These are phyloP conservation scores for Magnaporthales sp. DNA, from an alignment of 2,329 filamentous ascomycete genomes.

Conservation along the genomic window DNA sequence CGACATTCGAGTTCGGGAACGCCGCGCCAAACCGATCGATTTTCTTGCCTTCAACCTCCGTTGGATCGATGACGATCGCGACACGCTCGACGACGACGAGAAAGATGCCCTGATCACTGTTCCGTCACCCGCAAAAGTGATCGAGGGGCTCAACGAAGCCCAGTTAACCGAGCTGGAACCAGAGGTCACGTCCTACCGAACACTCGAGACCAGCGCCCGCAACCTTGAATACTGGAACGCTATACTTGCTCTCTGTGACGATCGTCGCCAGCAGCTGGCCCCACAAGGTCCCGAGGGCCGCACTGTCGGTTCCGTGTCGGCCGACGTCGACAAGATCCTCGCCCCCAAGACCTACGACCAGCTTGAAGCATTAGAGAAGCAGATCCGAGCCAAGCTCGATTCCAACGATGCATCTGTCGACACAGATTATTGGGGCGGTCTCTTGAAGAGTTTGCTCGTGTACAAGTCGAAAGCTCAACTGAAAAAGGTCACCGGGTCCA, in stretches of 20 bases:
- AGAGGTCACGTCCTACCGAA: slow-evolving; percentile 72
- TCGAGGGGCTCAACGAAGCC: slow-evolving; percentile 59
- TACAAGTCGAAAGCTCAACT: slow-evolving; percentile 90
- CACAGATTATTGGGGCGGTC: slow-evolving; percentile 94
- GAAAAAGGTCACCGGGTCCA: slow-evolving; percentile 65
- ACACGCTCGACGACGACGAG: slow-evolving; percentile 80
- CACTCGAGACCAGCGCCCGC: slow-evolving; percentile 66
- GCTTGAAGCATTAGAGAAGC: slow-evolving; percentile 75
- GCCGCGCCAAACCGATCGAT: slow-evolving; percentile 85
- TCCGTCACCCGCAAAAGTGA: slow-evolving; percentile 70
- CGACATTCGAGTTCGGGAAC: slow-evolving; percentile 85
- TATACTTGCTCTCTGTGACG: slow-evolving; percentile 73
- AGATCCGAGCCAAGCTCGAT: slow-evolving; percentile 77
- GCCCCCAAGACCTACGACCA: slow-evolving; percentile 79
- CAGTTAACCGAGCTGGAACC: slow-evolving; percentile 70
- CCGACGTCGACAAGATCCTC: slow-evolving; percentile 82
- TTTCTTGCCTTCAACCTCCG: slow-evolving; percentile 86
- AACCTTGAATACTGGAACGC: slow-evolving; percentile 92
- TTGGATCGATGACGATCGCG: slow-evolving; percentile 76
- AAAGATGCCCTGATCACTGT: slow-evolving; percentile 65
- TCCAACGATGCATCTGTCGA: slow-evolving; percentile 82
- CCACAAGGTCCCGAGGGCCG: slow-evolving; percentile 58
- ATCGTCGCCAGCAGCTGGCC: slow-evolving; percentile 59
- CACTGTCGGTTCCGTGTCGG: slow-evolving; percentile 69
- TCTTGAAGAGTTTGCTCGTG: slow-evolving; percentile 73